Base-by-base conservation (phyloP, 1,139 yeast species). In the Suhomyces atakaporum region DNA sequence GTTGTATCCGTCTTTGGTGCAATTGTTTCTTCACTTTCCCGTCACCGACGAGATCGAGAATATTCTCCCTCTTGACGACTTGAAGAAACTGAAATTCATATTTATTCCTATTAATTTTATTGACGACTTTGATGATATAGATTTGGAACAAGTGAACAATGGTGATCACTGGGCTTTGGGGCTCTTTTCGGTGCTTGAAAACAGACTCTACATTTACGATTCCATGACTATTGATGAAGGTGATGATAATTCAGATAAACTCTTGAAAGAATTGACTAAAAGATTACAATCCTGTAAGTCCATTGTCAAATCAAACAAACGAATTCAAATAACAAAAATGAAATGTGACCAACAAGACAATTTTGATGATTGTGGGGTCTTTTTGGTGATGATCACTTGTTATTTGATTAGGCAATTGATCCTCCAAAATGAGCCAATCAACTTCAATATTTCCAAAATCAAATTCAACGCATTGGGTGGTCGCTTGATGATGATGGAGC, bases 111-210 rank as follows among this genome's bases (percentile, higher is more conserved):
- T 69, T 18, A 70, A 68, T 39, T 65, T 61, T 35, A 60, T 67
- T 10, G 71, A 68, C 27, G 67, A 63, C 22, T 46, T 44, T 20
- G 57, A 53, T 26, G 53, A 47, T 7, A 46, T 50, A 3, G 56
- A 62, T 37, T 39, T 63, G 31, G 71, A 63, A 36, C 60, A 51
- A 5, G 65, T 53, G 6, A 60, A 65, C 33, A 56, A 54, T 35
- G 77, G 77, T 8, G 75, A 69, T 44, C 77, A 71, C 47, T 71
- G 77, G 77, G 62, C 66, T 1, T 50, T 71, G 18, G 62, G 66
- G 12, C 50, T 71, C 9, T 49, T 64, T 10, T 58, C 63, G 20
- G 31, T 59, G 3, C 43, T 68, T 3, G 69, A 66, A 20, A 56
- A 56, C 31, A 54, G 49, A 22, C 44, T 70, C 9, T 61, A 58